Evolutionary conservation across 2,329 filamentous ascomycete species (phyloP).

Genomic region (Calcarisporium arbuscula): DNA sequence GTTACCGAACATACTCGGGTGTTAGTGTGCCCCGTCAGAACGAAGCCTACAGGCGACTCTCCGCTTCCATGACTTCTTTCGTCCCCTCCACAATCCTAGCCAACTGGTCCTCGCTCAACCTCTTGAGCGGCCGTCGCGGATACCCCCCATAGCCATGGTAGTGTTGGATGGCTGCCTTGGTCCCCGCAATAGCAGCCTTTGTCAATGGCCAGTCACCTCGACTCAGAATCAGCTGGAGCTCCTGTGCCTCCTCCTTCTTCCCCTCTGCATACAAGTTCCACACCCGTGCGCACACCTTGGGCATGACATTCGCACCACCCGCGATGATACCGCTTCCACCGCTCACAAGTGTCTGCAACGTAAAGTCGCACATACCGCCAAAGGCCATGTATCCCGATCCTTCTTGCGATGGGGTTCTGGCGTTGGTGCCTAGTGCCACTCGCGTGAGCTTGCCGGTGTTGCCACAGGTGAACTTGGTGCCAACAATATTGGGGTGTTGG

Average conservation of each 20-base stretch:
- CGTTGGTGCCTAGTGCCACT: slow-evolving; percentile 66
- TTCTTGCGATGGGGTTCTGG: slow-evolving; percentile 55
- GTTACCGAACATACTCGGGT: not conserved
- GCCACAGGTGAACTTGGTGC: slow-evolving; percentile 88
- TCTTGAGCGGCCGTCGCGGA: slow-evolving; percentile 66
- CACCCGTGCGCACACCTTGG: slow-evolving; percentile 71
- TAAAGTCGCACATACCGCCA: slow-evolving; percentile 84
- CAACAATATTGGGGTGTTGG: slow-evolving; percentile 75
- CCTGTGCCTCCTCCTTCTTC: slow-evolving; percentile 67
- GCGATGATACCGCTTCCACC: slow-evolving; percentile 82
- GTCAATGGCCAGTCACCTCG: slow-evolving; percentile 79
- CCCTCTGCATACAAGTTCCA: slow-evolving; percentile 71
- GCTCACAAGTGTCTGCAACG: slow-evolving; percentile 70
- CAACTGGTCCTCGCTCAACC: slow-evolving; percentile 53
- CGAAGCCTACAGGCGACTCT: slow-evolving; percentile 41
- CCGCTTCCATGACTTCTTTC: slow-evolving; percentile 59
- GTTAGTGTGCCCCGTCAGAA: not conserved
- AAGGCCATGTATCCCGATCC: slow-evolving; percentile 75
- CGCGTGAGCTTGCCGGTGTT: slow-evolving; percentile 86
- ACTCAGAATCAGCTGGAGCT: slow-evolving; percentile 70
- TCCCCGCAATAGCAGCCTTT: slow-evolving; percentile 77
- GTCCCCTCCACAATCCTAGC: slow-evolving; percentile 53
- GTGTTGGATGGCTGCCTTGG: slow-evolving; percentile 73
- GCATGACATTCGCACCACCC: slow-evolving; percentile 78
- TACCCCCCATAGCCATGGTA: slow-evolving; percentile 78